Base-by-base conservation (phyloP, 345 rosid genomes). In the Salix purpurea region DNA sequence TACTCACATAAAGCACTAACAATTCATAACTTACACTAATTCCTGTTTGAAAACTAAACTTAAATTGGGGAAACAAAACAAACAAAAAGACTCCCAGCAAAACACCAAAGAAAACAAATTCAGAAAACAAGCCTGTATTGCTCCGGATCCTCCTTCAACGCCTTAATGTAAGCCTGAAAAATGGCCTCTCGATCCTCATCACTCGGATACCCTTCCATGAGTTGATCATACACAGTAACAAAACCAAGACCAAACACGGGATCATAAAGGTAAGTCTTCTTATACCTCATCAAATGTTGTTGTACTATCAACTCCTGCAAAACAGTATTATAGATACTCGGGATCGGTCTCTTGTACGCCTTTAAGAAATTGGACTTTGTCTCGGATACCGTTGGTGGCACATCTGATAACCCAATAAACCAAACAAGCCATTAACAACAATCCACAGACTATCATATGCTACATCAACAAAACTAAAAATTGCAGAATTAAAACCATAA, bases 121-220 rank as follows among this genome's bases (percentile, higher is more conserved):
- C 5, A 30, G 74, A 24, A 72, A 14, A 65, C 79, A 81, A 82
- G 92, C 99, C 98, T 90, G 86, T 96, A 96, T 79, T 91, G 92
- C 79, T 87, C 79, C 1, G 99, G 99, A 37, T 93, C 96, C 90
- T 96, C 99, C 16, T 88, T 84, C 82, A 96, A 84, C 18, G 99
- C 96, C 46, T 83, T 79, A 1, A 96, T 76, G 77, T 96, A 96
- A 8, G 98, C 97, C 85, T 87, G 86, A 74, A 96, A 96, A 67
- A 96, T 91, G 78, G 90, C 85, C 66, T 96, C 94, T 50, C 94
- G 91, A 52, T 96, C 99, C 83, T 92, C 90, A 61, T 93, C 97
- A 74, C 96, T 89, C 14, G 97, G 97, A 76, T 93, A 96, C 23
- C 99, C 99, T 78, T 96, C 98, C 98, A 96, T 96, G 86, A 96